Evolutionary conservation across 2,329 filamentous ascomycete genomes (phyloP).

Genomic region (Phyllosticta citrichinensis): DNA sequence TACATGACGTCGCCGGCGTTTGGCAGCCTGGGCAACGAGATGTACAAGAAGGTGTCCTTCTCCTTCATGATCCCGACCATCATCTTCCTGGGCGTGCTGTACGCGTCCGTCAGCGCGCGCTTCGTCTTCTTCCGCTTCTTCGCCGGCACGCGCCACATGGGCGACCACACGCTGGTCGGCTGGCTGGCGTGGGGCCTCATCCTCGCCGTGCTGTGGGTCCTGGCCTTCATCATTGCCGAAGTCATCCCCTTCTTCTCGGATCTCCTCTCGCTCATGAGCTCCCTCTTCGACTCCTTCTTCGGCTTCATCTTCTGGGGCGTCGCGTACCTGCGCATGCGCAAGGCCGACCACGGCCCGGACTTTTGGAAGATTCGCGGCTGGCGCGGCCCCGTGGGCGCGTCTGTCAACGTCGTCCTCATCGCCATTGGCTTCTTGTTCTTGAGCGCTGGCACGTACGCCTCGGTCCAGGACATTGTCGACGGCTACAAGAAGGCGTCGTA

Average conservation of each 20-base stretch:
- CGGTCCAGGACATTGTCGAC: slow-evolving; percentile 62
- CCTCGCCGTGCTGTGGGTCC: slow-evolving; percentile 64
- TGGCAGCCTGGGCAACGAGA: slow-evolving; percentile 61
- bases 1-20: slow-evolving; percentile 86
- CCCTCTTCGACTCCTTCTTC: slow-evolving; percentile 85
- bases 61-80: slow-evolving; percentile 94
- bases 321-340: slow-evolving; percentile 68
- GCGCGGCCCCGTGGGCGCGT: slow-evolving; percentile 44
- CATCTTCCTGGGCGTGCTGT: slow-evolving; percentile 83
- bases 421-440: slow-evolving; percentile 71
- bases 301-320: slow-evolving; percentile 94
- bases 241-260: slow-evolving; percentile 91
- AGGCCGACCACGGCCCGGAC: slow-evolving; percentile 48
- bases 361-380: slow-evolving; percentile 46
- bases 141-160: slow-evolving; percentile 67
- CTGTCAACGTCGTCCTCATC: slow-evolving; percentile 64
- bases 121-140: slow-evolving; percentile 91
- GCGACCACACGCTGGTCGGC: slow-evolving; percentile 67
- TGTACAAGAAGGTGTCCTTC: slow-evolving; percentile 81
- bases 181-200: slow-evolving; percentile 74
- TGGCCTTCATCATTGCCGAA: slow-evolving; percentile 86
- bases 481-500: slow-evolving; percentile 57
- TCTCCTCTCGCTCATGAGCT: slow-evolving; percentile 64
- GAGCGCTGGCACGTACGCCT: slow-evolving; percentile 66
- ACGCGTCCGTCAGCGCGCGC: slow-evolving; percentile 79